These are phyloP conservation scores for Penicillium sp. DNA, from an alignment of 2,329 filamentous ascomycete species.

Conservation along the genomic window DNA sequence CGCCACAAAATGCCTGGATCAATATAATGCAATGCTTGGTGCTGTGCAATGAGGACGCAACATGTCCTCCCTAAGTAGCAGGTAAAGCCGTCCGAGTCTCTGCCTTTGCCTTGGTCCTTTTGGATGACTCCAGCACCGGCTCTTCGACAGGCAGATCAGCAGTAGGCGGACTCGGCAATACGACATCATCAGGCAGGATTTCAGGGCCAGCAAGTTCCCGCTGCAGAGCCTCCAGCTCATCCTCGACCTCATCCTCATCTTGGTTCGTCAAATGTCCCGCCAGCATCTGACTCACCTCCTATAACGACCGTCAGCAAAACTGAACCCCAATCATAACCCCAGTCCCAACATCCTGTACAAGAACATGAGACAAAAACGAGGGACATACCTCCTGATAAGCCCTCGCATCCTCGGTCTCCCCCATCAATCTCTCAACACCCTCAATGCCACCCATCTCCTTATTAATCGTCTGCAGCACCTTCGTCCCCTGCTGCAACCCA, in stretches of 20 bases:
- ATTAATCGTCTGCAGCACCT: constrained; percentile 82
- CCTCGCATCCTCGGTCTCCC: constrained; percentile 78
- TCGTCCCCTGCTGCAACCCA: constrained; percentile 82
- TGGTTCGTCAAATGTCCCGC: constrained; percentile 80
- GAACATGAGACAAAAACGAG: background rate
- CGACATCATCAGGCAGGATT: constrained; percentile 34
- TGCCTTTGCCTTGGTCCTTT: constrained; percentile 25
- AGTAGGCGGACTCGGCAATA: constrained; percentile 20
- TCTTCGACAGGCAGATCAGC: constrained; percentile 14
- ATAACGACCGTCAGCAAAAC: constrained; percentile 14
- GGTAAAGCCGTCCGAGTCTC: constrained; percentile 20
- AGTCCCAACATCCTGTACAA: background rate
- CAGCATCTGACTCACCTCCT: constrained; percentile 91
- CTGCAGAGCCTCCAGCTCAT: constrained; percentile 78
- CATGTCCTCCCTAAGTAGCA: constrained; percentile 16
- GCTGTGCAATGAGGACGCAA: constrained; percentile 2
- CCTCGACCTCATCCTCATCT: constrained; percentile 95
- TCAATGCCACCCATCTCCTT: constrained; percentile 92
- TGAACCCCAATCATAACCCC: background rate
- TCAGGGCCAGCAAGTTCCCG: constrained; percentile 45
- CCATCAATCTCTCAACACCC: constrained; percentile 88
- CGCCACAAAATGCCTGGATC: constrained; percentile 20
- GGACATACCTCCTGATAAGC: constrained; percentile 72
- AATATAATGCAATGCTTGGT: constrained; percentile 11
- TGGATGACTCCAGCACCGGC: constrained; percentile 18